Evolutionary conservation across 2,329 filamentous ascomycete species (phyloP), one percentile per base, ranked within the genome.

Genomic region (Harringtonia lauricola): DNA sequence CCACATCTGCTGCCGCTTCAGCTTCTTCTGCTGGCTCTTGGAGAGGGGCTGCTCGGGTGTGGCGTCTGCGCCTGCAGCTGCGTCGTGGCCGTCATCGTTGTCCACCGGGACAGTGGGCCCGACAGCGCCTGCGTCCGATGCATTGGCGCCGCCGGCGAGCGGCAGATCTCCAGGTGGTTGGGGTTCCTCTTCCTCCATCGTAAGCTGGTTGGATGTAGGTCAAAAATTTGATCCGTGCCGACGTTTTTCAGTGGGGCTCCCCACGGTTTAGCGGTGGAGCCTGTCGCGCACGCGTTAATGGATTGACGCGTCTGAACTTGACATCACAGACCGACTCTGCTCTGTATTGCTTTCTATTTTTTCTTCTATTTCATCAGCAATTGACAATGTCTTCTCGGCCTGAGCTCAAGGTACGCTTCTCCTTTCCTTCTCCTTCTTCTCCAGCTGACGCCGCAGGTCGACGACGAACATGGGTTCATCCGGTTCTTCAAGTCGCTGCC

Each of bases 401-500:
- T 45, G 81, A 86, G 58, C 62, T 86, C 41, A 85, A 83, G 74
- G 81, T 82, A 61, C 30, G 44, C 40, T 47, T 43, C 15, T 33
- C 36, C 10, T 13, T 26, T 10, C 5, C 13, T 19, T 10, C 5
- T 6, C 18, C 12, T 14, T 15, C 3, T 18, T 4, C 24, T 5
- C n/a, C 15, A 2, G 10, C 21, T 5, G 8, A 34, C 19, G 21
- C 28, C 6, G n/a, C 31, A 89, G 84, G 86, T 96, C 59, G 94
- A 98, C 57, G 92, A 98, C 59, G 92, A 98, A 69, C 81, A 83
- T 58, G 88, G 90, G 53, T 98, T 98, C 71, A 95, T 96, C 66
- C 86, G 83, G 54, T 94, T 88, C 67, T 98, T 94, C 71, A 90
- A 90, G 55, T 83, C 81, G n/a, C 73, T 98, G 3, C 79, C 87